These are phyloP conservation scores for Sequoiadendron giganteum DNA, from an alignment of 75 land plant species.

Conservation along the genomic window DNA sequence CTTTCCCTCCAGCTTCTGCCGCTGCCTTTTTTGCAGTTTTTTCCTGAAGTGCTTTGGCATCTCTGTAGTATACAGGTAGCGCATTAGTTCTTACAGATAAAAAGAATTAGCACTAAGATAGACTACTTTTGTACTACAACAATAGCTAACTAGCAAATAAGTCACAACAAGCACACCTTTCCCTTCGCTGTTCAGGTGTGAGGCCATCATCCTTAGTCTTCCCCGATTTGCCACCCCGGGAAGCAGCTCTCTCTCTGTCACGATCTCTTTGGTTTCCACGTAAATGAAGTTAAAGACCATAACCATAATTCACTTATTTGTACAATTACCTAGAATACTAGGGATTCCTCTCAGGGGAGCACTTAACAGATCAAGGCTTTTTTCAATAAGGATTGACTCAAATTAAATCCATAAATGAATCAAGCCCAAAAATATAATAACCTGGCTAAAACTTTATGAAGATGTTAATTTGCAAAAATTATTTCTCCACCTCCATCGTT, in stretches of 20 bases:
- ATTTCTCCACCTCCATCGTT: not conserved
- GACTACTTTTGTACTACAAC: not conserved
- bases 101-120: not conserved
- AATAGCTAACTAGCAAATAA: not conserved
- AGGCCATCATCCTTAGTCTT: constrained; percentile 63
- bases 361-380: not conserved
- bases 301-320: not conserved
- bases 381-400: not conserved
- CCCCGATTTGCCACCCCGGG: constrained; percentile 22
- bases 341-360: not conserved
- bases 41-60: constrained; percentile 76
- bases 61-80: constrained; percentile 26
- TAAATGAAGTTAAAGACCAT: constrained; percentile 8
- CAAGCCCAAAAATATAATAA: not conserved
- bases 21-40: constrained; percentile 80
- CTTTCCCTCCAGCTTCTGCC: constrained; percentile 22
- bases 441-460: not conserved
- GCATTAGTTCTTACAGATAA: not conserved
- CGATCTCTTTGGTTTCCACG: constrained; percentile 70
- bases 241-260: constrained; percentile 66
- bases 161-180: constrained; percentile 27
- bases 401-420: not conserved
- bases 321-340: not conserved
- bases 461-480: not conserved
- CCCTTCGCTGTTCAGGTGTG: constrained; percentile 75